Conservation (phyloP, 805 yeast species). For the Cephaloascus albidus region DNA sequence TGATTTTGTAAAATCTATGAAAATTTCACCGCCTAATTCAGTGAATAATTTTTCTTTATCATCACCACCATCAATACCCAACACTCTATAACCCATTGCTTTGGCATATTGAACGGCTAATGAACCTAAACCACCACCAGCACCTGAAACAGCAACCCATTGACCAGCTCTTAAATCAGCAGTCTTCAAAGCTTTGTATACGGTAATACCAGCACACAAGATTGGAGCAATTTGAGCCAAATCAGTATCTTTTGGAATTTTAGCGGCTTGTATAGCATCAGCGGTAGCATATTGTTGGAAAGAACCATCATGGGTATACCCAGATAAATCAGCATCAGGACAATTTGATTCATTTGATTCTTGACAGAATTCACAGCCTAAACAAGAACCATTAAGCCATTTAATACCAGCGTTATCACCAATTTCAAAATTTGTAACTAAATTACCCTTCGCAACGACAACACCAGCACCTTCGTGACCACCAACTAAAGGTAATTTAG, state of each 20-base stretch:
- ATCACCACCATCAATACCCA: conserved; percentile 69
- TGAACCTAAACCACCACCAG: conserved; percentile 76
- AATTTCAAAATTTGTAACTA: conserved; percentile 5
- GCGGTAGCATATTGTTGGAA: conserved; percentile 63
- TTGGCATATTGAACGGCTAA: conserved; percentile 68
- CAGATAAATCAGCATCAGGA: conserved; percentile 59
- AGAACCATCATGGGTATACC: conserved; percentile 67
- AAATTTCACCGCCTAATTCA: conserved; percentile 55
- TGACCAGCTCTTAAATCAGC: conserved; percentile 54
- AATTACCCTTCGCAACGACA: conserved; percentile 11
- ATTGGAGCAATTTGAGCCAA: conserved; percentile 51
- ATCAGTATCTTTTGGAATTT: conserved; percentile 45
- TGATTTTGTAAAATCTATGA: conserved; percentile 42
- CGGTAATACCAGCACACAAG: conserved; percentile 62
- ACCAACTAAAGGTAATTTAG: conserved; percentile 7
- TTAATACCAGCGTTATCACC: conserved; percentile 1
- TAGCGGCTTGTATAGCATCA: conserved; percentile 55
- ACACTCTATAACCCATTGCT: conserved; percentile 65
- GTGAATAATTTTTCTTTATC: conserved; percentile 48
- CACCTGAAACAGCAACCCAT: conserved; percentile 72
- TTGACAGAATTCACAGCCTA: conserved; percentile 10
- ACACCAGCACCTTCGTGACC: conserved; percentile 20
- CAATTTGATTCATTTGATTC: conserved; percentile 41
- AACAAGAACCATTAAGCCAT: conserved; percentile 5
- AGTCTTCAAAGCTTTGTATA: conserved; percentile 57